These are phyloP conservation scores for Aureobasidium sp. DNA, from an alignment of 2,329 filamentous ascomycete species.

Conservation along the genomic window DNA sequence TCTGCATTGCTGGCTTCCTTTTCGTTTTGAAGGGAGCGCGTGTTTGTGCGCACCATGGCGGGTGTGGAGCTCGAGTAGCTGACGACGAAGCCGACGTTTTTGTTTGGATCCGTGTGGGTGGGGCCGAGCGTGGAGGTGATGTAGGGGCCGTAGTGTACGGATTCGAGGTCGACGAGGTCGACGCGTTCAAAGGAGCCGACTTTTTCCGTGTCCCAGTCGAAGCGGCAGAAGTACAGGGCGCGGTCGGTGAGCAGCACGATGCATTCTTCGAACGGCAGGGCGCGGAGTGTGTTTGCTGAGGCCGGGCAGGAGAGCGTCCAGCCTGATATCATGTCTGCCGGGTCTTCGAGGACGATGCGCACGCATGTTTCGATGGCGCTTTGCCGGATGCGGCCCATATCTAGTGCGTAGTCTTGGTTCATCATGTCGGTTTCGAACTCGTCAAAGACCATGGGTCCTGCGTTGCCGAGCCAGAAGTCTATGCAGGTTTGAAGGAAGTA, in stretches of 20 bases:
- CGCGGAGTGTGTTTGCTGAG: constrained; percentile 56
- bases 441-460: constrained; percentile 75
- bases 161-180: constrained; percentile 61
- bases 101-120: constrained; percentile 61
- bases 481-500: constrained; percentile 95
- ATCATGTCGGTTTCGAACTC: constrained; percentile 94
- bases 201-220: constrained; percentile 94
- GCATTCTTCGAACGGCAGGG: constrained; percentile 73
- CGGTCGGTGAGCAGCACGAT: constrained; percentile 78
- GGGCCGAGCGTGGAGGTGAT: constrained; percentile 79
- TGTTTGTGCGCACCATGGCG: constrained; percentile 73
- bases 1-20: constrained; percentile 34
- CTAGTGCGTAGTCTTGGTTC: constrained; percentile 83
- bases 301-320: constrained; percentile 81
- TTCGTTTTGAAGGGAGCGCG: constrained; percentile 58
- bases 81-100: constrained; percentile 77
- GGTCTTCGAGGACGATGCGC: constrained; percentile 71
- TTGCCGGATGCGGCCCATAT: constrained; percentile 72
- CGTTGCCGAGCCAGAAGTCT: constrained; percentile 86
- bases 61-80: constrained; percentile 63
- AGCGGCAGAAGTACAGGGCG: constrained; percentile 79
- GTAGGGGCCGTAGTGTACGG: constrained; percentile 74
- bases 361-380: constrained; percentile 83
- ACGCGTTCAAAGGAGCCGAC: constrained; percentile 86
- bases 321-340: constrained; percentile 81